These are phyloP conservation scores for Diaporthe helianthi DNA, from an alignment of 2,329 filamentous ascomycete species.

Conservation along the genomic window DNA sequence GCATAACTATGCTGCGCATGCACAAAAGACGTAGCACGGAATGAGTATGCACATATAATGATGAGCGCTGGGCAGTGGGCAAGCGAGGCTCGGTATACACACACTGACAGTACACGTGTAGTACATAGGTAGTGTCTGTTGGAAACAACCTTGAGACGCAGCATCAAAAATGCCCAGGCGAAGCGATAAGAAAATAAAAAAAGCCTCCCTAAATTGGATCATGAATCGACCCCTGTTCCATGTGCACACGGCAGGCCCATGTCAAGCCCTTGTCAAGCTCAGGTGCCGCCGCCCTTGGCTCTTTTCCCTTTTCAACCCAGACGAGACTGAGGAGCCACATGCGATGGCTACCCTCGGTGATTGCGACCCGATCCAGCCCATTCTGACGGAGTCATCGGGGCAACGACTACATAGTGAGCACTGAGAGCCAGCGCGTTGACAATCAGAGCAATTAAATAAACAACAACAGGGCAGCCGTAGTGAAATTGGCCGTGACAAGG, in stretches of 20 bases:
- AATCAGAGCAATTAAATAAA: background rate
- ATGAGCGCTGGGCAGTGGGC: background rate
- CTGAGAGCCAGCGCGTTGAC: constrained; percentile 7
- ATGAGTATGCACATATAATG: background rate
- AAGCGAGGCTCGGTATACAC: background rate
- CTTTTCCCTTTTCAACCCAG: constrained; percentile 17
- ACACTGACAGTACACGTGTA: too few species aligned
- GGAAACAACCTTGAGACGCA: constrained; percentile 22
- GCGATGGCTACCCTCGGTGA: constrained; percentile 30
- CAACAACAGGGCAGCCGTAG: constrained; percentile 1
- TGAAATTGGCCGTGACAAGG: constrained; percentile 5
- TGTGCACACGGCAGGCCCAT: background rate
- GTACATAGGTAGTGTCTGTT: constrained; percentile 18
- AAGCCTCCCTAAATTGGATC: constrained; percentile 16
- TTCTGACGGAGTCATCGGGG: constrained; percentile 21
- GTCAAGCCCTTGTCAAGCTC: background rate
- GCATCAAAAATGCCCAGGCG: constrained; percentile 12
- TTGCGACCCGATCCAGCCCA: constrained; percentile 31
- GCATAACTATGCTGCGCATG: constrained; percentile 9
- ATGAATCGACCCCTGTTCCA: constrained; percentile 14
- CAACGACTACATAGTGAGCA: too few species aligned
- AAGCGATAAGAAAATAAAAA: constrained; percentile 6
- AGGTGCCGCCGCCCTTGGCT: constrained; percentile 16
- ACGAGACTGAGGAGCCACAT: constrained; percentile 10
- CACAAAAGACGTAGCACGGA: background rate